Percentiles rank a stretch among this genome's conserved stretches.
These are phyloP conservation scores for Russula vinacea DNA, from an alignment of 768 basidiomycete species.

Conservation along the genomic window DNA sequence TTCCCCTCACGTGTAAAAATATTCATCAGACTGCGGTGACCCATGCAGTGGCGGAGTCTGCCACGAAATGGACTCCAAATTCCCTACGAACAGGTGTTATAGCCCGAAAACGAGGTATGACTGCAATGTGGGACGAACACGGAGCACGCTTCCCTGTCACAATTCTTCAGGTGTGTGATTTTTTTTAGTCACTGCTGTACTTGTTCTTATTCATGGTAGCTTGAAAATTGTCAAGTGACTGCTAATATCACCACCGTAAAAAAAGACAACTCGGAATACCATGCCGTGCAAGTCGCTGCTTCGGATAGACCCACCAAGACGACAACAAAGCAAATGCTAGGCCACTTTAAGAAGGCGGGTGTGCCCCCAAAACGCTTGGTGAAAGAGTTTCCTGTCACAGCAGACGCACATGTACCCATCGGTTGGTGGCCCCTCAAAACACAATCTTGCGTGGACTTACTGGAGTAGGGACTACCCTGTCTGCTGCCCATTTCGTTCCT, in stretches of 20 bases:
- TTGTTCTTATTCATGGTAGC: conserved; percentile 40
- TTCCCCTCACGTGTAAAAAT: conserved; percentile 40
- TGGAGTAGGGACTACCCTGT: conserved; percentile 73
- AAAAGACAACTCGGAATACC: conserved; percentile 68
- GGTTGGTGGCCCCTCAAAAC: conserved; percentile 49
- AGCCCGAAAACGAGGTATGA: conserved; percentile 96
- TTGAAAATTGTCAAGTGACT: conserved; percentile 88
- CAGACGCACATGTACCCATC: conserved; percentile 85
- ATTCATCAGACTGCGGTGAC: conserved; percentile 45
- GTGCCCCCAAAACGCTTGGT: conserved; percentile 81
- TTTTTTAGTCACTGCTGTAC: not conserved
- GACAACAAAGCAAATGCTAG: conserved; percentile 75
- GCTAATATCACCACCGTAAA: conserved; percentile 67
- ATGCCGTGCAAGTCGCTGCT: conserved; percentile 92
- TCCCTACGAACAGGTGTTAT: conserved; percentile 90
- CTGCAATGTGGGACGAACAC: conserved; percentile 85
- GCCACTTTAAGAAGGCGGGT: conserved; percentile 82
- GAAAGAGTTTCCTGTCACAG: conserved; percentile 83
- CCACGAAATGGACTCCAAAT: conserved; percentile 73
- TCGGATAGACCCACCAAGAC: conserved; percentile 70
- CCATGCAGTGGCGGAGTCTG: conserved; percentile 37
- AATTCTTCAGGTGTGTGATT: conserved; percentile 73
- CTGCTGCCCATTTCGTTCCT: conserved; percentile 93
- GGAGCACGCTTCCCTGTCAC: conserved; percentile 89
- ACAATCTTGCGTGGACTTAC: conserved; percentile 1